A percentile compares a stretch with the other conserved stretches of the same genome.
Evolutionary conservation across 2,329 filamentous ascomycete genomes (phyloP).

Genomic region (Hymenoscyphus linearis): DNA sequence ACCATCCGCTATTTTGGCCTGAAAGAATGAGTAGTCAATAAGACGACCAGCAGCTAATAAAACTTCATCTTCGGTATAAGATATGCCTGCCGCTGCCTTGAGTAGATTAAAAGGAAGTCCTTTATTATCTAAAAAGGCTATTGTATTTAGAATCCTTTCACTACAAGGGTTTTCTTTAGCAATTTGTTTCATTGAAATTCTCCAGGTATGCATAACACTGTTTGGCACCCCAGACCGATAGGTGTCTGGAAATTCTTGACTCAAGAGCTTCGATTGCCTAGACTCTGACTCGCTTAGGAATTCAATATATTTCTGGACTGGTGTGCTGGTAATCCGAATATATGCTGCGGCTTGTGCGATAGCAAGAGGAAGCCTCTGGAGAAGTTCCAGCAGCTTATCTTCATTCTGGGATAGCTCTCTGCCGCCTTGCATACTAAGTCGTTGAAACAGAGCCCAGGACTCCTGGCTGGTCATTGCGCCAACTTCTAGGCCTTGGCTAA

Average conservation of each 20-base stretch:
- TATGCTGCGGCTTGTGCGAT: background rate
- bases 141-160: slow-evolving; percentile 29
- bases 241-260: slow-evolving; percentile 18
- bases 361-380: background rate
- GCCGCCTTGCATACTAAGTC: background rate
- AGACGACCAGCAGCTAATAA: too few species aligned
- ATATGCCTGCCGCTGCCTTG: slow-evolving; percentile 13
- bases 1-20: background rate
- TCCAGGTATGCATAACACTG: slow-evolving; percentile 34
- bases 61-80: background rate
- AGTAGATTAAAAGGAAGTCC: slow-evolving; percentile 30
- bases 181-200: slow-evolving; percentile 33
- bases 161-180: slow-evolving; percentile 25
- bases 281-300: background rate
- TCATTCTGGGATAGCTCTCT: background rate
- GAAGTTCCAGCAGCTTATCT: background rate
- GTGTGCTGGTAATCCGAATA: background rate
- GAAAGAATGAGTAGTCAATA: too few species aligned
- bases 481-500: too few species aligned
- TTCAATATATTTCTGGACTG: background rate
- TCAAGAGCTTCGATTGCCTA: background rate
- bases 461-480: background rate
- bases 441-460: background rate
- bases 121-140: slow-evolving; percentile 34
- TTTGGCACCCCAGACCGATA: slow-evolving; percentile 31